Evolutionary conservation across 2,329 filamentous ascomycete species (phyloP), one percentile per base, ranked within the genome.

Genomic region (Didymella segeticola): DNA sequence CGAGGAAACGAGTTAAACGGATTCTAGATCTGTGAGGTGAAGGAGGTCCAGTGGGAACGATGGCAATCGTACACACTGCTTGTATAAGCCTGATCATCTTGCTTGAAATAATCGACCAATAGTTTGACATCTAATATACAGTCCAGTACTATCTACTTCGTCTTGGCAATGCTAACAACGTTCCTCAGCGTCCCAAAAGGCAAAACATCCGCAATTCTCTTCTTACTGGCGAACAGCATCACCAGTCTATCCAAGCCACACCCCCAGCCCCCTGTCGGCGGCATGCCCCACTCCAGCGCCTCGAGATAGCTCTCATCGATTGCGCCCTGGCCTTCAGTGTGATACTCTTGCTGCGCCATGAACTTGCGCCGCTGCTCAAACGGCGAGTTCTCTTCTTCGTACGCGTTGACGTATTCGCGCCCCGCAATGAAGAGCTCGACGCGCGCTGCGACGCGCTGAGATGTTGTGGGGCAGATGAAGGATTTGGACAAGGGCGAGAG

Each of bases 261-360:
- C 1, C 95, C 95, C 95, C 95, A 99, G 4, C 95, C 95, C 0
- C 93, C 95, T 0, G 95, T 99, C 0, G 95, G 91, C n/a, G 95
- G 95, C 55, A 99, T 78, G 0, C 91, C 95, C 77, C 90, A 91
- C 72, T 96, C 91, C 43, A 99, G 76, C 4, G 90, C 91, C 63
- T 88, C 84, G 39, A 97, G 78, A 68, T 96, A 99, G 66, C 85
- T 89, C 77, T 96, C 89, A 67, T 97, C 92, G 9, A 88, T 79
- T 1, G 75, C 78, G 17, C 73, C 75, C 6, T 71, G 63, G 11
- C 69, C 71, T 15, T 70, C 64, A 6, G 75, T 54, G 20, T 71
- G 64, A 15, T 69, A 77, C 15, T 61, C 68, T 2, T 81, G 69
- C 66, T 88, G 86, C 58, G 83, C 82, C 39, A 86, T 75, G 60